These are phyloP conservation scores for Canavalia gladiata DNA, from an alignment of 306 rosid species.

Conservation along the genomic window DNA sequence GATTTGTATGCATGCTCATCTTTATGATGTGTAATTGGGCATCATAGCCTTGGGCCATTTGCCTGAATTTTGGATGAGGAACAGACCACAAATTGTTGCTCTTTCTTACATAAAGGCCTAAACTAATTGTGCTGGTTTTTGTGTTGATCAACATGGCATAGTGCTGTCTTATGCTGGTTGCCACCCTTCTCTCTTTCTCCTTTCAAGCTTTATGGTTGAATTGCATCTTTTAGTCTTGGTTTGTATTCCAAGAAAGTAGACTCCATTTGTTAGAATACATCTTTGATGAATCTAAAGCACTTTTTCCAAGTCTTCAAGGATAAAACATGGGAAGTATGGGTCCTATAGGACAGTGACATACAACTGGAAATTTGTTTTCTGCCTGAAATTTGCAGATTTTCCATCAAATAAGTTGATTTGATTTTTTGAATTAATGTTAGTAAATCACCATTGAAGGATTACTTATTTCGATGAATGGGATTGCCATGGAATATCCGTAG, in stretches of 20 bases:
- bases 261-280: neutral
- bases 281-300: neutral
- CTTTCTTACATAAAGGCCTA: neutral
- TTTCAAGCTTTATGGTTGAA: constrained; percentile 25
- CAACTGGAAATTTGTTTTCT: neutral
- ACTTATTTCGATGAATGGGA: too few species aligned
- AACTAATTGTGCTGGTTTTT: neutral
- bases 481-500: too few species aligned
- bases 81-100: neutral
- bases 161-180: constrained; percentile 5
- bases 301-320: neutral
- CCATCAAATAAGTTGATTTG: too few species aligned
- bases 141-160: neutral
- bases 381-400: too few species aligned
- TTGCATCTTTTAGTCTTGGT: constrained; percentile 1
- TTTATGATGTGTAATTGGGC: neutral
- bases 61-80: neutral
- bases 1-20: constrained; percentile 11
- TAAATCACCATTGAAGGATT: too few species aligned
- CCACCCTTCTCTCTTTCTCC: neutral
- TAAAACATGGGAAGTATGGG: neutral
- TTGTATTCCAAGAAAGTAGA: neutral
- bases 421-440: too few species aligned
- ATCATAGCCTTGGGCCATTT: neutral
- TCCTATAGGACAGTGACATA: constrained; percentile 3